Evolutionary conservation across 208 protist genomes (phyloP), one percentile per base, ranked within the genome.

Genomic region (Trypanosoma theileri): DNA sequence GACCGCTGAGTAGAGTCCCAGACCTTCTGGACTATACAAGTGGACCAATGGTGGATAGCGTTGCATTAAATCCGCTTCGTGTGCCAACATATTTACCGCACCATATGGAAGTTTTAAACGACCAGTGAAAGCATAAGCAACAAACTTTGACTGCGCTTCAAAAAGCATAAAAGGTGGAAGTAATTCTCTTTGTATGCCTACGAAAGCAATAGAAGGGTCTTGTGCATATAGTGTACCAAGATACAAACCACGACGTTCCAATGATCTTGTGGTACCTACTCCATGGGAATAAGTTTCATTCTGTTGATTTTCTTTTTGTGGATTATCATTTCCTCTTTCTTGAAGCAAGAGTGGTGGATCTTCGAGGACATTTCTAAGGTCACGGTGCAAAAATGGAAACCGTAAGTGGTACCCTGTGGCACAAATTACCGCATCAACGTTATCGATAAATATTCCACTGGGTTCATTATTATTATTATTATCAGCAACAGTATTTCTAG

Each of bases 101-200:
- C 64, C 71, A 1, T 35, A 17, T 17, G 90, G 90, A 59, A 94
- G 56, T 41, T 48, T 44, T 46, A 93, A 24, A 4, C 88, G 85
- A 59, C 85, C 41, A 0, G 82, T 91, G 61, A 96, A 94, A 59
- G 82, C 83, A 71, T 88, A 94, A 10, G 82, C 77, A 21, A 94
- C 66, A 69, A 94, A 94, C 46, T 83, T 82, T n/a, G 88, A 50
- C 69, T 96, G 91, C 13, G 86, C 88, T 69, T 96, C 91, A 48
- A 92, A 92, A 10, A 96, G 56, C 16, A 96, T 71, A 68, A 91
- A 90, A 7, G 91, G 91, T 1, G 91, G 91, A 48, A 94, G 67
- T 62, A 96, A 31, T 45, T 85, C 86, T 45, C 67, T 71, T 69
- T 92, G 91, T n/a, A 85, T 62, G 11, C 88, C 91, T 8, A 96